Conservation (phyloP, 306 rosid genomes). For the Sicyos baderoa region DNA sequence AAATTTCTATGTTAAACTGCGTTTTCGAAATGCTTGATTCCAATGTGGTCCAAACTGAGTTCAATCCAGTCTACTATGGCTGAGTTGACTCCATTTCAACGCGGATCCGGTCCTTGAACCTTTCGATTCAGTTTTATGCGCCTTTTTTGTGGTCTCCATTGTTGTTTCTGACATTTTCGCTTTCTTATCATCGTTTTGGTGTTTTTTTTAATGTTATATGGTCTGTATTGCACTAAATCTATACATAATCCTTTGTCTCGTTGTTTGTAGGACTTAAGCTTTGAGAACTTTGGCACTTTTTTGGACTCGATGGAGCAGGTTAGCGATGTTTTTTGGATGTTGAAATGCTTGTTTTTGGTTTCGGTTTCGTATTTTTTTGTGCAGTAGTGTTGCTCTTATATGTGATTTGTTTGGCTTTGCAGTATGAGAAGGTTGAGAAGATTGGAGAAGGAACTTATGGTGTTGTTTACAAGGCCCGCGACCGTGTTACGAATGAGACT, state of each 20-base stretch:
- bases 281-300: neutral
- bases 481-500: constrained; percentile 67
- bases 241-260: neutral
- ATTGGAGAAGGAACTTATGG: constrained; percentile 93
- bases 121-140: constrained; percentile 8
- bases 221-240: constrained; percentile 17
- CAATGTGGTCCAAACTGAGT: constrained; percentile 21
- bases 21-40: constrained; percentile 20
- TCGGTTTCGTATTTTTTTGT: neutral
- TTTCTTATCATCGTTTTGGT: constrained; percentile 5
- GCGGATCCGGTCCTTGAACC: constrained; percentile 22
- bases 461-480: constrained; percentile 89
- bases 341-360: constrained; percentile 2
- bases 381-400: neutral
- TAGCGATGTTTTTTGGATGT: constrained; percentile 5
- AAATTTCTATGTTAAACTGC: constrained; percentile 14
- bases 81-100: constrained; percentile 22
- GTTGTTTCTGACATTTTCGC: constrained; percentile 8
- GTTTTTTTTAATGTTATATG: neutral
- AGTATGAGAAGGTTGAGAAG: constrained; percentile 92
- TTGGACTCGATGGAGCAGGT: constrained; percentile 23
- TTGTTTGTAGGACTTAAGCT: neutral
- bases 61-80: constrained; percentile 11
- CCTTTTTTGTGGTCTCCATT: constrained; percentile 9
- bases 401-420: constrained; percentile 22